phyloP scores from a whole-genome alignment of 129 eudicot species.

The Gnaphalium uliginosum region DNA sequence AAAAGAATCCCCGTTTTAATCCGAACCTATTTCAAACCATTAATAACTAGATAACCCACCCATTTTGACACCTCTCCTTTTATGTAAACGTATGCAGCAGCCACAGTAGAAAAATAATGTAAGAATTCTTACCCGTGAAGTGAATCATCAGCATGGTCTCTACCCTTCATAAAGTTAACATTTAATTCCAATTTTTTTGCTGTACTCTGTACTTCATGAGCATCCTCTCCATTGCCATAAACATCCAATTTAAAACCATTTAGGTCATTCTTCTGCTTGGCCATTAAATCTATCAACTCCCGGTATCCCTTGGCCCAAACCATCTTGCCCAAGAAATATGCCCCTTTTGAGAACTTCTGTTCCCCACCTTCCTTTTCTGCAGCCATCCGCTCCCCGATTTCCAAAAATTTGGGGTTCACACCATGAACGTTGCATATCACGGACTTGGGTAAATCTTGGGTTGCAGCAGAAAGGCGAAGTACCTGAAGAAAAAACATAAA shows the following conservation, averaged over 20 bases:
- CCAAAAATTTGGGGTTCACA: constrained; percentile 82
- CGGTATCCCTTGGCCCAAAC: constrained; percentile 98
- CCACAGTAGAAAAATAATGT: neutral
- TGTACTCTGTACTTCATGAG: constrained; percentile 83
- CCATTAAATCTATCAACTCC: constrained; percentile 79
- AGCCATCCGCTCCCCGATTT: constrained; percentile 80
- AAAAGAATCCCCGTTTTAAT: neutral
- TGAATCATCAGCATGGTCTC: constrained; percentile 96
- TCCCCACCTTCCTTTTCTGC: constrained; percentile 71
- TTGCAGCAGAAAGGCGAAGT: constrained; percentile 97
- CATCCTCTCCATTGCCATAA: constrained; percentile 94
- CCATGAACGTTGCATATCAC: constrained; percentile 92
- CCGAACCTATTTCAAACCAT: neutral
- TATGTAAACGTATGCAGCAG: neutral
- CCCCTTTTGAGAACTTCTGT: constrained; percentile 79
- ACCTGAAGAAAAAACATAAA: constrained; percentile 45
- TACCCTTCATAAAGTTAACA: constrained; percentile 82
- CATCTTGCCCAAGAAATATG: constrained; percentile 97
- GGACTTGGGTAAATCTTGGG: constrained; percentile 92
- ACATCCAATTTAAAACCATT: constrained; percentile 90
- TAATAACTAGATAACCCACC: no score
- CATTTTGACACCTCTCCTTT: neutral
- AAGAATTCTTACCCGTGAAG: constrained; percentile 65
- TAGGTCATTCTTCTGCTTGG: constrained; percentile 75
- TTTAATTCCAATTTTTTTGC: constrained; percentile 68